Conservation (phyloP, 2,329 filamentous ascomycete genomes). For the Cladosporium halotolerans region DNA sequence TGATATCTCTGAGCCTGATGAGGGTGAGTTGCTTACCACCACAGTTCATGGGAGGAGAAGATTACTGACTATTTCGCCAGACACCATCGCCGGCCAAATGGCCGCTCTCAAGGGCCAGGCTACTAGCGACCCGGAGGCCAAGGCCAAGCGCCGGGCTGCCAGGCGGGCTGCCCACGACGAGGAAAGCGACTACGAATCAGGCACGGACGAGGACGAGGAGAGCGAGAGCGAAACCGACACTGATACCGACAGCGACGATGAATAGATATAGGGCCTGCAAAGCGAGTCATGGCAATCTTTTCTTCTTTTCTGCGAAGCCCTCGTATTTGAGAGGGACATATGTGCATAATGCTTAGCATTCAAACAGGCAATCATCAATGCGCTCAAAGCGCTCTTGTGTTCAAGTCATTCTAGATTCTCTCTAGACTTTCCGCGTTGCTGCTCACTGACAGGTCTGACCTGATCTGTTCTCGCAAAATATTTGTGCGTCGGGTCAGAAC, state of each 20-base stretch:
- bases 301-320: neutral
- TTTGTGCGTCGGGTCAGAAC: too few relatives aligned
- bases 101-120: slow-evolving; percentile 31
- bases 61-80: slow-evolving; percentile 21
- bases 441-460: too few relatives aligned
- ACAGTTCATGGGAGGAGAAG: neutral
- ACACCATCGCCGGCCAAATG: slow-evolving; percentile 34
- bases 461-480: too few relatives aligned
- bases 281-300: neutral
- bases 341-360: too few relatives aligned
- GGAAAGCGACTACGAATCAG: slow-evolving; percentile 33
- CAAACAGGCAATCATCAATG: too few relatives aligned
- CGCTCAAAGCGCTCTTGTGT: too few relatives aligned
- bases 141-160: slow-evolving; percentile 12
- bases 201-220: slow-evolving; percentile 30
- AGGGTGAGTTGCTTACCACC: slow-evolving; percentile 60
- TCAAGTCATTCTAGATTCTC: too few relatives aligned
- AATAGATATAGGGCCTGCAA: slow-evolving; percentile 31
- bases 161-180: slow-evolving; percentile 6
- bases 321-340: too few relatives aligned
- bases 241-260: slow-evolving; percentile 76
- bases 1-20: slow-evolving; percentile 95
- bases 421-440: too few relatives aligned
- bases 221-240: slow-evolving; percentile 46
- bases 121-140: slow-evolving; percentile 19